phyloP scores from a whole-genome alignment of 2,329 filamentous ascomycete genomes.

The Metarhizium rileyi region DNA sequence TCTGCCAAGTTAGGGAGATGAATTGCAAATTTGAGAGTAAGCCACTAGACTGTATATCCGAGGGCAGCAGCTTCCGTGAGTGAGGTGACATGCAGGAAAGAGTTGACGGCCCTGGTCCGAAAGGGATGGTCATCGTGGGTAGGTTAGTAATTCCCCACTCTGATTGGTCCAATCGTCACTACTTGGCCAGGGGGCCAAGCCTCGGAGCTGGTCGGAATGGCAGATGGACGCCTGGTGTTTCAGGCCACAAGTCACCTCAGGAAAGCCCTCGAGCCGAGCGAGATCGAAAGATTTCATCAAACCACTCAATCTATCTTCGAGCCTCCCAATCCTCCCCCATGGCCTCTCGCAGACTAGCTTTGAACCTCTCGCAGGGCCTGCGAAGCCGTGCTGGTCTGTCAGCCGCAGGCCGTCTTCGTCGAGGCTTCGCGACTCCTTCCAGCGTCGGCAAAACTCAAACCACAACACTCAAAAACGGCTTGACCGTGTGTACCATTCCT shows the following conservation, averaged over 20 bases:
- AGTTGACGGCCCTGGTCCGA: not conserved
- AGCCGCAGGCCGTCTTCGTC: slow-evolving; percentile 64
- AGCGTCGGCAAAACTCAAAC: slow-evolving; percentile 78
- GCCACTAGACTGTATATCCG: no score
- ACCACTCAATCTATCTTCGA: slow-evolving; percentile 43
- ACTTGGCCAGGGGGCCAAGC: slow-evolving; percentile 13
- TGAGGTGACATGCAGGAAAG: no score
- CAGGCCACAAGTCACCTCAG: slow-evolving; percentile 34
- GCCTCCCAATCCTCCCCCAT: slow-evolving; percentile 51
- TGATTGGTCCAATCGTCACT: slow-evolving; percentile 24
- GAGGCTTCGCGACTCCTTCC: slow-evolving; percentile 85
- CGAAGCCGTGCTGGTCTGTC: slow-evolving; percentile 79
- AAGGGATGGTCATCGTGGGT: not conserved
- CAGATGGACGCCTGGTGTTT: slow-evolving; percentile 24
- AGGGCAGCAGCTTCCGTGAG: no score
- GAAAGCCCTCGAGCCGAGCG: slow-evolving; percentile 37
- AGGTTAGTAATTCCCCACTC: slow-evolving; percentile 22
- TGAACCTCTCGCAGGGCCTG: slow-evolving; percentile 85
- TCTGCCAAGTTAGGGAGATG: no score
- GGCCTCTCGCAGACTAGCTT: slow-evolving; percentile 95
- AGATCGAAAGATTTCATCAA: slow-evolving; percentile 42
- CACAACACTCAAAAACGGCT: slow-evolving; percentile 92
- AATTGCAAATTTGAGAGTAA: no score
- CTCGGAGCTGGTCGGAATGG: slow-evolving; percentile 35
- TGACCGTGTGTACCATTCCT: slow-evolving; percentile 60